Percentiles rank a stretch among this genome's conserved stretches.
These are phyloP conservation scores for Moesziomyces antarcticus DNA, from an alignment of 1,284 basidiomycete species.

Conservation along the genomic window DNA sequence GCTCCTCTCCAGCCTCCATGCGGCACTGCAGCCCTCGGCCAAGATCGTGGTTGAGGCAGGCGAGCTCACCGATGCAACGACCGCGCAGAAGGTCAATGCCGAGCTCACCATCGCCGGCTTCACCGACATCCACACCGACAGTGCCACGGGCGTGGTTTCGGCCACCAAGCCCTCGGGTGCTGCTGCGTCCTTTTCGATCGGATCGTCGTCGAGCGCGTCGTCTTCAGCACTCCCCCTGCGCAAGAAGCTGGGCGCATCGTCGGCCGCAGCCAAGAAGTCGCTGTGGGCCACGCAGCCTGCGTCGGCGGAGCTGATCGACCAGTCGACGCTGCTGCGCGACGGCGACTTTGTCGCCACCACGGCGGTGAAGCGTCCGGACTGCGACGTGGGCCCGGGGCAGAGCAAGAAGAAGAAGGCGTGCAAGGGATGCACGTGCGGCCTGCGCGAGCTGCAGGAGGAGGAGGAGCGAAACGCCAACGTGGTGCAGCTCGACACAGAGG, in stretches of 20 bases:
- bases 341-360: conserved; percentile 50
- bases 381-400: conserved; percentile 56
- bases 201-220: conserved; percentile 24
- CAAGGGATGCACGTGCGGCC: conserved; percentile 67
- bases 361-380: conserved; percentile 62
- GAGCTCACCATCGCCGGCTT: conserved; percentile 60
- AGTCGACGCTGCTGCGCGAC: conserved; percentile 52
- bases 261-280: conserved; percentile 48
- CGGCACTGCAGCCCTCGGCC: conserved; percentile 40
- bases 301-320: conserved; percentile 53
- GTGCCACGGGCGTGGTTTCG: conserved; percentile 14
- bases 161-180: conserved; percentile 17
- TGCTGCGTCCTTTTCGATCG: conserved; percentile 30
- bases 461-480: conserved; percentile 52
- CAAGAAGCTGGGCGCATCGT: conserved; percentile 37
- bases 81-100: conserved; percentile 37
- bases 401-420: conserved; percentile 64
- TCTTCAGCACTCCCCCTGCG: conserved; percentile 53
- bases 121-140: conserved; percentile 25
- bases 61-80: conserved; percentile 29
- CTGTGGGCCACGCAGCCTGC: conserved; percentile 63
- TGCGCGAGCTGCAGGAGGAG: conserved; percentile 65
- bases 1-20: conserved; percentile 47
- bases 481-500: conserved; percentile 58
- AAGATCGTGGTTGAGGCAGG: conserved; percentile 47